Conservation (phyloP, 306 rosid genomes). For the Acacia acuminata region DNA sequence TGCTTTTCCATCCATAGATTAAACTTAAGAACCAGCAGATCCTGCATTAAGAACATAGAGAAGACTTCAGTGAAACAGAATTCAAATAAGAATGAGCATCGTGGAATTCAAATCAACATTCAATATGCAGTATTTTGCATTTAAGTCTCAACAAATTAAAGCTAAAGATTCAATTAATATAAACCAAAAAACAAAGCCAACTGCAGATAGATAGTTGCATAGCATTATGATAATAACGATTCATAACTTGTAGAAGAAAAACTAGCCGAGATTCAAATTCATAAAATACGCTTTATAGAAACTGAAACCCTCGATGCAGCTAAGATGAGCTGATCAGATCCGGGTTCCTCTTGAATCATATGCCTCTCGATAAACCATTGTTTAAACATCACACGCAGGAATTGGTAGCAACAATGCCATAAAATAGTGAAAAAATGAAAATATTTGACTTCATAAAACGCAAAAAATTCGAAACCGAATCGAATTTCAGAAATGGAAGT, state of each 20-base stretch:
- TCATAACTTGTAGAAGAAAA: background rate
- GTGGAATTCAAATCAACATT: background rate
- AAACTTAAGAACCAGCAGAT: slow-evolving; percentile 18
- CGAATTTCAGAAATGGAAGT: background rate
- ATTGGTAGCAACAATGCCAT: background rate
- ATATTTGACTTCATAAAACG: background rate
- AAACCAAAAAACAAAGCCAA: background rate
- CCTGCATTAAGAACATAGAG: slow-evolving; percentile 34
- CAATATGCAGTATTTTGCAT: background rate
- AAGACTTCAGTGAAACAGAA: slow-evolving; percentile 8
- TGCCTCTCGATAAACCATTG: background rate
- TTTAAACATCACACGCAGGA: background rate
- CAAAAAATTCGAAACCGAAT: background rate
- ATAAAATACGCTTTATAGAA: no score
- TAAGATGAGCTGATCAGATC: no score
- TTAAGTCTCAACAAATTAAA: background rate
- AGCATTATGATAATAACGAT: background rate
- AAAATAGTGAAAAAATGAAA: background rate
- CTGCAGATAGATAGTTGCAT: background rate
- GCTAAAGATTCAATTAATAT: background rate
- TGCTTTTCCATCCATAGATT: slow-evolving; percentile 48
- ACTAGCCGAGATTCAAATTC: background rate
- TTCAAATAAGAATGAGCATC: slow-evolving; percentile 16
- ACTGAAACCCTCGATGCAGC: background rate
- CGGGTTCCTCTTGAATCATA: background rate